phyloP scores from a whole-genome alignment of 495 filamentous ascomycete genomes.

The Aspergillus olivimuriae region DNA sequence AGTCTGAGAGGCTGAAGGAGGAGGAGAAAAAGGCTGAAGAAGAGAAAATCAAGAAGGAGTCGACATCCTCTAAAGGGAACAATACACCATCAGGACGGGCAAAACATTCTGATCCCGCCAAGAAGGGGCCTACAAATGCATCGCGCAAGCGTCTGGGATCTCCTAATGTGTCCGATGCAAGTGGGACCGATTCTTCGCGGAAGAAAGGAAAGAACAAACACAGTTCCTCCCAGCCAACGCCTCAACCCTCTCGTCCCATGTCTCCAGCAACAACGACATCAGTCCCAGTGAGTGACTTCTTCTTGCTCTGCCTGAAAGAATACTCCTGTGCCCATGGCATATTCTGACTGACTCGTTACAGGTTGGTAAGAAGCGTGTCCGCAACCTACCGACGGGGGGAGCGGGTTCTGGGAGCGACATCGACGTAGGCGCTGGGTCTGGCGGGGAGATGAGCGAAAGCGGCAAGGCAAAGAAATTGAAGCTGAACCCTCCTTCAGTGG shows the following conservation, averaged over 20 bases:
- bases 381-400: slow-evolving; percentile 31
- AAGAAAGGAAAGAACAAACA: slow-evolving; percentile 82
- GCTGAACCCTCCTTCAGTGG: slow-evolving; percentile 44
- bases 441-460: slow-evolving; percentile 65
- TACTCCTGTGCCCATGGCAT: not conserved
- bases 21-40: slow-evolving; percentile 67
- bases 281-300: slow-evolving; percentile 24
- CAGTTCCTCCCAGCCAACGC: slow-evolving; percentile 36
- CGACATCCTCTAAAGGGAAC: slow-evolving; percentile 61
- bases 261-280: slow-evolving; percentile 35
- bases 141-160: slow-evolving; percentile 81
- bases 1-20: slow-evolving; percentile 53
- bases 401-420: slow-evolving; percentile 71
- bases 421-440: slow-evolving; percentile 63
- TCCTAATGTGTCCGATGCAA: slow-evolving; percentile 79
- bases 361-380: slow-evolving; percentile 42
- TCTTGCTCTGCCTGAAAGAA: no score
- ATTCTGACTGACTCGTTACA: slow-evolving; percentile 17
- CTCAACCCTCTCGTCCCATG: slow-evolving; percentile 53
- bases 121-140: slow-evolving; percentile 45
- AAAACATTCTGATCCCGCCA: slow-evolving; percentile 43
- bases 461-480: slow-evolving; percentile 65
- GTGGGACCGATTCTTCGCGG: slow-evolving; percentile 79
- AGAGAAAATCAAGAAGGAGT: slow-evolving; percentile 49
- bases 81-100: slow-evolving; percentile 67